A percentile compares a stretch with the other conserved stretches of the same genome.
Conservation (phyloP, 257 asterid genomes). For the Scutellaria galericulata region DNA sequence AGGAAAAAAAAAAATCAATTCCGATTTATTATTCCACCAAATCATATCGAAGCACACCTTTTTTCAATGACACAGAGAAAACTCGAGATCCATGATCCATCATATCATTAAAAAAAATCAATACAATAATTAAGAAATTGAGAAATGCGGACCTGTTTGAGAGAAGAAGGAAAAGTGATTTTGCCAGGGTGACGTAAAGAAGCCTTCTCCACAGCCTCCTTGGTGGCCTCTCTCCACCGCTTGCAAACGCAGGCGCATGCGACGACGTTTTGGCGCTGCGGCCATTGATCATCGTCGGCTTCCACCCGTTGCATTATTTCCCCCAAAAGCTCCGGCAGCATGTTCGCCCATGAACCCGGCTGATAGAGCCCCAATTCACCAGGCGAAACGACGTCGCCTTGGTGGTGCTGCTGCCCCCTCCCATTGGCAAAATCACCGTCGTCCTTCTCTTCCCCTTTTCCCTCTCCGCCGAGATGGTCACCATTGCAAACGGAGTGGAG, state of each 20-base stretch:
- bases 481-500: slow-evolving; percentile 1
- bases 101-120: neutral
- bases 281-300: slow-evolving; percentile 72
- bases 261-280: slow-evolving; percentile 76
- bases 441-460: slow-evolving; percentile 27
- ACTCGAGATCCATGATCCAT: no score
- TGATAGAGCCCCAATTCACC: neutral
- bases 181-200: slow-evolving; percentile 53
- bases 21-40: slow-evolving; percentile 3
- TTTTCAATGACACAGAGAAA: neutral
- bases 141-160: slow-evolving; percentile 60
- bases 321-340: slow-evolving; percentile 80
- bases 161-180: slow-evolving; percentile 91
- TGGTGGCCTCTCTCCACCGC: slow-evolving; percentile 81
- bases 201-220: slow-evolving; percentile 64
- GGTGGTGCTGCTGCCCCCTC: slow-evolving; percentile 19
- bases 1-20: neutral
- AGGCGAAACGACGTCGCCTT: slow-evolving; percentile 31
- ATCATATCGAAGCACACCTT: neutral
- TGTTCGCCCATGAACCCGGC: slow-evolving; percentile 59
- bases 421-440: slow-evolving; percentile 16
- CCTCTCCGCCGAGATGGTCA: slow-evolving; percentile 27
- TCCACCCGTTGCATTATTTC: slow-evolving; percentile 81
- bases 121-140: neutral
- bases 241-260: slow-evolving; percentile 86